phyloP scores from a whole-genome alignment of 2,329 filamentous ascomycete genomes.

The Aureobasidium pullulans region DNA sequence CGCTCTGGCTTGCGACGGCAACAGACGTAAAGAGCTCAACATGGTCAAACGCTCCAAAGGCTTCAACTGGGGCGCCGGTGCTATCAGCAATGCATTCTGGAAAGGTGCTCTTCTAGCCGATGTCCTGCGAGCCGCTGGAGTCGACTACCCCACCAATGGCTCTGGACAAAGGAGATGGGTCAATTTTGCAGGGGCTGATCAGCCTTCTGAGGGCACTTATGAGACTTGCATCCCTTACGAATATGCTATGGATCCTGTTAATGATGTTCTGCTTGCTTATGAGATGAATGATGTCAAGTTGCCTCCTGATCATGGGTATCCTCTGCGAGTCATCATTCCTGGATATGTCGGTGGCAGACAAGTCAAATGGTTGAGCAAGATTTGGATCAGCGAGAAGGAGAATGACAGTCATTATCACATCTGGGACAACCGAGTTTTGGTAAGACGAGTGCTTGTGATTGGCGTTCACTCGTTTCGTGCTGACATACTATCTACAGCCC shows the following conservation, averaged over 20 bases:
- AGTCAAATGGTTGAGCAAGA: conserved; percentile 36
- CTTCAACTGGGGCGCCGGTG: conserved; percentile 42
- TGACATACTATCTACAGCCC: conserved; percentile 22
- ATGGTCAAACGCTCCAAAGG: conserved; percentile 43
- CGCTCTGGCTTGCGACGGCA: conserved; percentile 43
- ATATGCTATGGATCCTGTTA: conserved; percentile 41
- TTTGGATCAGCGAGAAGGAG: conserved; percentile 36
- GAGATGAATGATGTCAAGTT: conserved; percentile 37
- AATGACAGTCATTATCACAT: conserved; percentile 41
- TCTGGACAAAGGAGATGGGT: conserved; percentile 33
- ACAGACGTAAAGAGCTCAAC: conserved; percentile 46
- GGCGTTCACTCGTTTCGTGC: neutral
- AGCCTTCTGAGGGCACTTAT: conserved; percentile 41
- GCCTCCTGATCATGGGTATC: conserved; percentile 38
- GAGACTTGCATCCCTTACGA: conserved; percentile 42
- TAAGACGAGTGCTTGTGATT: neutral
- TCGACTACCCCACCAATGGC: conserved; percentile 20
- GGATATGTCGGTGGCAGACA: conserved; percentile 36
- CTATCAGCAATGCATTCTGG: conserved; percentile 45
- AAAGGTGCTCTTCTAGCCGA: conserved; percentile 41
- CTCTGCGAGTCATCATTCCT: conserved; percentile 35
- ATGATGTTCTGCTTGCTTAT: conserved; percentile 51
- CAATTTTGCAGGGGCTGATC: conserved; percentile 45
- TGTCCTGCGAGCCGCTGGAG: conserved; percentile 37
- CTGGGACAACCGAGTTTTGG: conserved; percentile 43